Evolutionary conservation across 495 filamentous ascomycete species (phyloP), one percentile per base, ranked within the genome.

Genomic region (Penicillium canariense): DNA sequence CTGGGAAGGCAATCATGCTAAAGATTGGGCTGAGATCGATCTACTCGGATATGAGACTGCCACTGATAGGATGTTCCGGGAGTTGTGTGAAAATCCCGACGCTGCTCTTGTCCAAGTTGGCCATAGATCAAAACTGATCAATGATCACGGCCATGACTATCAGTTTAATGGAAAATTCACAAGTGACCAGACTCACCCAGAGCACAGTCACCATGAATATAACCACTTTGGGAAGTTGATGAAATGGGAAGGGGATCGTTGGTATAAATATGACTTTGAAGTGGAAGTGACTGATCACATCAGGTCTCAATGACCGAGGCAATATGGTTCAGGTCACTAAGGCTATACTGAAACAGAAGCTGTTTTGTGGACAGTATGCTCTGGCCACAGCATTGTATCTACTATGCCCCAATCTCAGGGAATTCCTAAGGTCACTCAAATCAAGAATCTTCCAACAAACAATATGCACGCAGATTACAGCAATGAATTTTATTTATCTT

Each of bases 191-290:
- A 39, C 17, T 39, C 36, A 23, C 20, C 36, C 36, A 39, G 18
- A 39, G 36, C 36, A 39, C 18, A 39, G 36, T 39, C 36, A 23
- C 10, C 36, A 39, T 39, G 36, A 39, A 39, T 39, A 39, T 23
- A 39, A 39, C 10, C 36, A 39, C 36, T 39, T 39, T 39, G 36
- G 36, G 18, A 39, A 39, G 36, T 39, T 39, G 36, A 39, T 39
- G 36, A 39, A 39, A 39, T 39, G 36, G 36, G 36, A 39, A 39
- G 36, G 36, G 36, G 36, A 39, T 4, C 36, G 36, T 39, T 39
- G 36, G 36, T 39, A 2, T 39, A 39, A 39, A 39, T 39, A 39
- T 39, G 36, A 39, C 36, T 39, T 39, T 23, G 36, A 39, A 39
- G 36, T 39, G 36, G 36, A 39, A 39, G 36, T 39, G 36, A 39